A percentile compares a stretch with the other conserved stretches of the same genome.
Evolutionary conservation across 2,329 filamentous ascomycete species (phyloP).

Genomic region (Neopestalotiopsis clavispora): DNA sequence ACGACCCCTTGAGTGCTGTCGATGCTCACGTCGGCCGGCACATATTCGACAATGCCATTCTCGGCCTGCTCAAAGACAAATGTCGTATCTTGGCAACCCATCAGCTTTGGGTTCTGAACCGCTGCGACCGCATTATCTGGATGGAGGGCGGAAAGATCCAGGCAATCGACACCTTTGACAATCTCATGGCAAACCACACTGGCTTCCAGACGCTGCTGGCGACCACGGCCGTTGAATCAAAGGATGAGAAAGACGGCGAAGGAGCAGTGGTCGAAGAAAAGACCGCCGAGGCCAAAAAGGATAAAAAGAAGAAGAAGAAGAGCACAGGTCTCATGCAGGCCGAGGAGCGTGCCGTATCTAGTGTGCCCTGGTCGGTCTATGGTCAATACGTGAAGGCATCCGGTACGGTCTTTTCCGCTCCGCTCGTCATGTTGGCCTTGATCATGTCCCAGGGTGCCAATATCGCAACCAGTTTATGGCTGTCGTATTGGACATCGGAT

Average conservation of each 20-base stretch:
- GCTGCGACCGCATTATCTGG: constrained; percentile 91
- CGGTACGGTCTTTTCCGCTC: constrained; percentile 71
- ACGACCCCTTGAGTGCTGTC: constrained; percentile 71
- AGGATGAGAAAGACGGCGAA: constrained; percentile 57
- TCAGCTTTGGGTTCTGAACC: constrained; percentile 88
- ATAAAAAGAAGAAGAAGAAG: constrained; percentile 63
- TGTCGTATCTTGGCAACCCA: constrained; percentile 92
- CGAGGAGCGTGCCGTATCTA: constrained; percentile 69
- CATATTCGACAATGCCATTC: constrained; percentile 93
- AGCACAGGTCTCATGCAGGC: constrained; percentile 72
- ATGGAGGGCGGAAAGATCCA: constrained; percentile 87
- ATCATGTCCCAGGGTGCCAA: constrained; percentile 80
- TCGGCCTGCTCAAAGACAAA: constrained; percentile 86
- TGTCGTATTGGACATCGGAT: constrained; percentile 90
- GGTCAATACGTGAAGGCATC: constrained; percentile 77
- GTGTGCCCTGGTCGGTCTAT: constrained; percentile 83
- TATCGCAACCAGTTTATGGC: constrained; percentile 87
- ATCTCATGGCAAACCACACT: constrained; percentile 79
- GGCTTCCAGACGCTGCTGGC: constrained; percentile 86
- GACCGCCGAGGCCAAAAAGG: constrained; percentile 47
- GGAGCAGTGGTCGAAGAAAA: constrained; percentile 52
- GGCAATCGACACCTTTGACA: constrained; percentile 87
- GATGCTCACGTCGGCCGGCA: constrained; percentile 73
- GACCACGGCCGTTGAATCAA: constrained; percentile 76
- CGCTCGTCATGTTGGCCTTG: constrained; percentile 67